Evolutionary conservation across 106 monocot genomes (phyloP).

Genomic region (Acorus calamus): DNA sequence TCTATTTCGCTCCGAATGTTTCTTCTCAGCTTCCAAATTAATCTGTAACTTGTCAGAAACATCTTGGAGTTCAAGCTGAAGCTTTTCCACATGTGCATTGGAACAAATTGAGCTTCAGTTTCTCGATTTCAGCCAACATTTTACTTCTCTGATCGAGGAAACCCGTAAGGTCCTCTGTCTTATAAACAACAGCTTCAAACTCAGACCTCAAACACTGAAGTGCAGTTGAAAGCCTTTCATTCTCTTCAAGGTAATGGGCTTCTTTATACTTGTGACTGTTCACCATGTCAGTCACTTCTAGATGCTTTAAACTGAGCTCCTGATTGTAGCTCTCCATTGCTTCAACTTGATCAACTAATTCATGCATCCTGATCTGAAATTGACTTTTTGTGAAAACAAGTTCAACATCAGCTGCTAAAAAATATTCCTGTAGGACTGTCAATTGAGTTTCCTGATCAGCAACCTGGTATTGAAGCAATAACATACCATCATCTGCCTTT

Average conservation of each 20-base stretch:
- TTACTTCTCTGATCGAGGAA: conserved; percentile 6
- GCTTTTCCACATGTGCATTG: conserved; percentile 28
- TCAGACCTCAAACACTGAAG: conserved; percentile 26
- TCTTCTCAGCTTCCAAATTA: conserved; percentile 36
- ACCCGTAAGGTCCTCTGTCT: conserved; percentile 21
- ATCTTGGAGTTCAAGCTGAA: conserved; percentile 49
- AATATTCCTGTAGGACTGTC: conserved; percentile 11
- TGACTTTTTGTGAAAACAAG: conserved; percentile 43
- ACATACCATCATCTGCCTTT: background rate
- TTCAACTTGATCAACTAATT: conserved; percentile 17
- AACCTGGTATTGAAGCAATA: background rate
- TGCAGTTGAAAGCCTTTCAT: conserved; percentile 17
- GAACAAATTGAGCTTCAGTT: conserved; percentile 17
- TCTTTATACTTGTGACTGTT: conserved; percentile 14
- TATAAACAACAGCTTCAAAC: conserved; percentile 11
- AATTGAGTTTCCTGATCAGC: conserved; percentile 11
- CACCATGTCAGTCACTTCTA: conserved; percentile 6
- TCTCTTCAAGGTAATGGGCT: conserved; percentile 33
- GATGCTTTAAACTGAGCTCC: conserved; percentile 30
- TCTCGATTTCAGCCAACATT: conserved; percentile 10
- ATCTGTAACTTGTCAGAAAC: conserved; percentile 38
- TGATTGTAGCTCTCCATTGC: conserved; percentile 14
- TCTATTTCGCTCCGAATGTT: conserved; percentile 17
- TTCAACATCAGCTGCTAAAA: conserved; percentile 40
- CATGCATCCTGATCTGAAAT: conserved; percentile 13